These are phyloP conservation scores for Blastomyces parvus DNA, from an alignment of 2,329 filamentous ascomycete genomes.

Conservation along the genomic window DNA sequence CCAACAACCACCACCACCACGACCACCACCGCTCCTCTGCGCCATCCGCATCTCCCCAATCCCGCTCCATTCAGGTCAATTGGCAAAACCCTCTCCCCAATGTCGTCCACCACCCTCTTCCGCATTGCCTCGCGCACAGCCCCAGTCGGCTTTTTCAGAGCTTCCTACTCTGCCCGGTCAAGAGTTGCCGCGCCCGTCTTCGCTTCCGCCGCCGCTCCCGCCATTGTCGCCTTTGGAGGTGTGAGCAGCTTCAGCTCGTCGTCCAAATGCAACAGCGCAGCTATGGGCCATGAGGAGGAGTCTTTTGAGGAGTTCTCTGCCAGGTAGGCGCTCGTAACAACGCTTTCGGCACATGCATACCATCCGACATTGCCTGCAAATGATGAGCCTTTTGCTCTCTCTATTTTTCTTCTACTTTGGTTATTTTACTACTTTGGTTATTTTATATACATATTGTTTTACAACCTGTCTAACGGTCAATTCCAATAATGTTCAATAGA, in stretches of 20 bases:
- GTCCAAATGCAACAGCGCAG: slow-evolving; percentile 48
- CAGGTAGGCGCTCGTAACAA: slow-evolving; percentile 53
- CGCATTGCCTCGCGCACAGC: slow-evolving; percentile 61
- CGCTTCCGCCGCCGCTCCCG: slow-evolving; percentile 43
- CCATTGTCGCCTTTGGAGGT: slow-evolving; percentile 43
- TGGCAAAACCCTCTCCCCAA: slow-evolving; percentile 29
- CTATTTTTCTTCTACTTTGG: not conserved
- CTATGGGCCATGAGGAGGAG: slow-evolving; percentile 68
- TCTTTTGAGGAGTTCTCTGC: slow-evolving; percentile 98
- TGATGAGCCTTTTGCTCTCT: not conserved
- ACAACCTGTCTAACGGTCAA: slow-evolving; percentile 13
- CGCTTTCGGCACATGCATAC: too few species aligned
- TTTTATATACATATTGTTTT: not conserved
- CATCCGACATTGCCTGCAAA: not conserved
- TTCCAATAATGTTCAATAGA: slow-evolving; percentile 43
- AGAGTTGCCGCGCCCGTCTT: slow-evolving; percentile 44
- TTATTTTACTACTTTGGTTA: not conserved
- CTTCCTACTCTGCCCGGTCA: slow-evolving; percentile 49
- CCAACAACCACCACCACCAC: not conserved
- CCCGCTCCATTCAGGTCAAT: slow-evolving; percentile 7
- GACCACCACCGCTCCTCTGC: not conserved
- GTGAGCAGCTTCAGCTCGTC: slow-evolving; percentile 55
- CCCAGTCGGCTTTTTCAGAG: slow-evolving; percentile 53
- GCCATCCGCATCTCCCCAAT: not conserved
- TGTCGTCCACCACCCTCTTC: slow-evolving; percentile 60